Conservation (phyloP, 306 rosid species). For the Gynostemma pentaphyllum region DNA sequence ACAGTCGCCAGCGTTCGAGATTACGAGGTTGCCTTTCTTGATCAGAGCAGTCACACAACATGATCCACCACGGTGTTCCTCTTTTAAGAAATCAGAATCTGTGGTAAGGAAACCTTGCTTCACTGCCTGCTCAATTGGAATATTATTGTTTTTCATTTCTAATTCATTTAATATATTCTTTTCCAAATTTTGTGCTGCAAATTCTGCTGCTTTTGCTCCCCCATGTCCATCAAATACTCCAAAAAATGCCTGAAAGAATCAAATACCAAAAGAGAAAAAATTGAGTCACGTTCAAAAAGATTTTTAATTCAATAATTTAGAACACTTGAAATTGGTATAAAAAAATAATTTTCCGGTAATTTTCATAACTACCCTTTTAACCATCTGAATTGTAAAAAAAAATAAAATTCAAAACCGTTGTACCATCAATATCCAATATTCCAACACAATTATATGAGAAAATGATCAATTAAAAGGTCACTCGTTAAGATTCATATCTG, state of each 20-base stretch:
- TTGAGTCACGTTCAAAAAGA: not conserved
- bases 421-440: no score
- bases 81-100: slow-evolving; percentile 63
- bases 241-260: slow-evolving; percentile 68
- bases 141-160: slow-evolving; percentile 26
- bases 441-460: no score
- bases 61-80: slow-evolving; percentile 62
- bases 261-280: not conserved
- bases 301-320: no score
- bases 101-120: slow-evolving; percentile 76
- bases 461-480: no score
- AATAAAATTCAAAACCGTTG: no score
- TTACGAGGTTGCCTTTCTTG: slow-evolving; percentile 52
- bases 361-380: no score
- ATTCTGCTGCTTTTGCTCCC: slow-evolving; percentile 80
- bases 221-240: slow-evolving; percentile 97
- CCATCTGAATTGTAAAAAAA: no score
- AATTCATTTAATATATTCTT: slow-evolving; percentile 61
- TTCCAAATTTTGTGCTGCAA: slow-evolving; percentile 58
- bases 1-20: slow-evolving; percentile 88
- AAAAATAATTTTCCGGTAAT: no score
- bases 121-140: slow-evolving; percentile 52
- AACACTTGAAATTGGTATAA: not conserved
- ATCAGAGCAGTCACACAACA: slow-evolving; percentile 84
- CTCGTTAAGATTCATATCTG: no score